These are phyloP conservation scores for Colletotrichum sp. DNA, from an alignment of 2,329 filamentous ascomycete species.

Conservation along the genomic window DNA sequence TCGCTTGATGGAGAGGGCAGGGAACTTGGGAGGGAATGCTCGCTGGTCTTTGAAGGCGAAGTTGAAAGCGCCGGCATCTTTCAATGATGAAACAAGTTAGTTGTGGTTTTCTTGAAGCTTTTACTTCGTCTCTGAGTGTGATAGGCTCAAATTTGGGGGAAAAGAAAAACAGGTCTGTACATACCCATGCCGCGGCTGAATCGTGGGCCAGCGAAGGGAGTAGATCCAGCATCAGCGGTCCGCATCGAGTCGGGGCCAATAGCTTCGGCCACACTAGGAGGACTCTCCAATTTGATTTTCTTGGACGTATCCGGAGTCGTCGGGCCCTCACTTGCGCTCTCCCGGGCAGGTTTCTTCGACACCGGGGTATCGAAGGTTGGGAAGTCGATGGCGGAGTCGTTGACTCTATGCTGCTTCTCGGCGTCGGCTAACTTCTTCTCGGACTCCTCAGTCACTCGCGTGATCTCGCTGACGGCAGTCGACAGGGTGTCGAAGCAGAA, in stretches of 20 bases:
- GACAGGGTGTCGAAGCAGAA: neutral
- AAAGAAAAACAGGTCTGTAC: too few relatives aligned
- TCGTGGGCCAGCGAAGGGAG: neutral
- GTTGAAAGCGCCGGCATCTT: neutral
- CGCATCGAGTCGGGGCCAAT: neutral
- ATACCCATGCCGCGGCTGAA: neutral
- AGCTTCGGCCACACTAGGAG: neutral
- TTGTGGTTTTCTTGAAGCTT: neutral
- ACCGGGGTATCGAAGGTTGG: neutral
- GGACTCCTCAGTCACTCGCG: neutral
- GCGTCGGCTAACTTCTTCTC: neutral
- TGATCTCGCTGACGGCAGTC: neutral
- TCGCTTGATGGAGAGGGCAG: neutral
- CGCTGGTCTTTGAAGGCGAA: neutral
- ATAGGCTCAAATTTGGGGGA: too few relatives aligned
- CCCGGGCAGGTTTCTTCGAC: neutral
- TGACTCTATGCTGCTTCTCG: neutral
- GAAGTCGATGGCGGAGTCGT: neutral
- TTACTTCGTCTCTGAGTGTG: too few relatives aligned
- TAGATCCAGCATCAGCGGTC: neutral
- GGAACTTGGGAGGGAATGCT: neutral
- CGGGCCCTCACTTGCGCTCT: neutral
- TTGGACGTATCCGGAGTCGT: neutral
- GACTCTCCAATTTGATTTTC: neutral
- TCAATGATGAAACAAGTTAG: neutral